A percentile compares a stretch with the other conserved stretches of the same genome.
These are phyloP conservation scores for Cytospora paraplurivora DNA, from an alignment of 2,329 filamentous ascomycete species.

Conservation along the genomic window DNA sequence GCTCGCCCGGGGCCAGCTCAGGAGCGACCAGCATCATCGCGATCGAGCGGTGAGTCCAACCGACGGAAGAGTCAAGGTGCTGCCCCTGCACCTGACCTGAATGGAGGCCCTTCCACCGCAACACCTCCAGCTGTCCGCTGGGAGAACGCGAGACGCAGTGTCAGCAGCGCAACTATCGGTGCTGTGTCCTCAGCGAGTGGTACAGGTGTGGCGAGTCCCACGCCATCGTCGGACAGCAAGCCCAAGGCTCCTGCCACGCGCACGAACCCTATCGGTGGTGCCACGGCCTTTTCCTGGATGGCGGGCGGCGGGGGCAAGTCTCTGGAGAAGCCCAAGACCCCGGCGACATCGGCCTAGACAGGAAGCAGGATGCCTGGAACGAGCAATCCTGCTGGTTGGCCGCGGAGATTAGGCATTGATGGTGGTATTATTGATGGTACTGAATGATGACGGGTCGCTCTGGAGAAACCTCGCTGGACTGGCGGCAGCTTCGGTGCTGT, in stretches of 20 bases:
- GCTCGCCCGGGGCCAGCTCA: slow-evolving; percentile 55
- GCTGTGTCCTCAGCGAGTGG: slow-evolving; percentile 25
- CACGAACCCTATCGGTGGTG: slow-evolving; percentile 85
- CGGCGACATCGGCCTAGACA: slow-evolving; percentile 33
- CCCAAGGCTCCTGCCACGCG: slow-evolving; percentile 36
- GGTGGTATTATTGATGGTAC: background rate
- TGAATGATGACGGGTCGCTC: background rate
- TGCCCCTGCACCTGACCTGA: slow-evolving; percentile 32
- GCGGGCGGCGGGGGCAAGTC: slow-evolving; percentile 48
- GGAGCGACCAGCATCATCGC: slow-evolving; percentile 51
- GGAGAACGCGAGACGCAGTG: slow-evolving; percentile 54
- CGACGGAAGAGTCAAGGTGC: slow-evolving; percentile 57
- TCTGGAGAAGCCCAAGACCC: slow-evolving; percentile 44
- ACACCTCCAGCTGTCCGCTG: slow-evolving; percentile 44
- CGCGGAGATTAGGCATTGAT: background rate
- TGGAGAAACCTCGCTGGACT: background rate
- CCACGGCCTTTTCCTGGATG: slow-evolving; percentile 93
- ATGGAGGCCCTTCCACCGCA: slow-evolving; percentile 33
- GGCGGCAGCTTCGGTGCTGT: background rate
- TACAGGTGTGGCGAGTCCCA: slow-evolving; percentile 38
- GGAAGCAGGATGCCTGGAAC: background rate
- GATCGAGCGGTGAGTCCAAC: slow-evolving; percentile 48
- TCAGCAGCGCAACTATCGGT: slow-evolving; percentile 37
- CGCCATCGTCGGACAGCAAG: slow-evolving; percentile 38
- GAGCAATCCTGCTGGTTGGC: slow-evolving; percentile 1